phyloP scores from a whole-genome alignment of 2,329 filamentous ascomycete species.

The Chaetothyriales sp. region DNA sequence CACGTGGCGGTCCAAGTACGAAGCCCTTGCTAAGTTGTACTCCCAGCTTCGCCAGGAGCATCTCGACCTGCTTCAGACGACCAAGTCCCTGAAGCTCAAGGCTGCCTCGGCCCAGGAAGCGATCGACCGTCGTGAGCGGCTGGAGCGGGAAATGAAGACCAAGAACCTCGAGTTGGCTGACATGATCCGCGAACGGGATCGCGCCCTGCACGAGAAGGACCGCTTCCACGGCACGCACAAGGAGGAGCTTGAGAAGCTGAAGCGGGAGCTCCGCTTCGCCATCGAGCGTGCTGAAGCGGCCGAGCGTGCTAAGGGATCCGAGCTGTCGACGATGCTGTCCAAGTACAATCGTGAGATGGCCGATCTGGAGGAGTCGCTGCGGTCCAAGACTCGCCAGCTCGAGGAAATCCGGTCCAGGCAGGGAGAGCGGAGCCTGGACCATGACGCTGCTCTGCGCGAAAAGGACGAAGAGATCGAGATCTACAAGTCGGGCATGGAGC shows the following conservation, averaged over 20 bases:
- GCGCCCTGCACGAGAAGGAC: constrained; percentile 85
- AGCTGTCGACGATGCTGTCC: constrained; percentile 83
- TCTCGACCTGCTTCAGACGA: constrained; percentile 84
- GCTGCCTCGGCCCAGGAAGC: constrained; percentile 94
- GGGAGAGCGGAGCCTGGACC: constrained; percentile 66
- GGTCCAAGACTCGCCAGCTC: constrained; percentile 70
- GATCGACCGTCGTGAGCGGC: constrained; percentile 82
- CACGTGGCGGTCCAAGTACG: constrained; percentile 94
- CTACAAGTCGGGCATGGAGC: constrained; percentile 95
- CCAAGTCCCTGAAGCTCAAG: constrained; percentile 91
- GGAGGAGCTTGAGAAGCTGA: constrained; percentile 87
- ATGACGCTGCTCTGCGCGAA: constrained; percentile 71
- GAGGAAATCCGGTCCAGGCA: constrained; percentile 69
- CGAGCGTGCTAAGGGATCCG: constrained; percentile 83
- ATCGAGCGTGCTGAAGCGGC: constrained; percentile 82
- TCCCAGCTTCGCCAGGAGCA: constrained; percentile 92
- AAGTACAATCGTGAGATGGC: constrained; percentile 97
- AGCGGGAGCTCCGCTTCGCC: constrained; percentile 82
- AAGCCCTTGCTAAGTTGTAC: constrained; percentile 89
- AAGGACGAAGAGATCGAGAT: constrained; percentile 98
- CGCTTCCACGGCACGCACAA: constrained; percentile 70
- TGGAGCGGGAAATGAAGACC: constrained; percentile 95
- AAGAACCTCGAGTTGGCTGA: constrained; percentile 98
- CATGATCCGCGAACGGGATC: constrained; percentile 94
- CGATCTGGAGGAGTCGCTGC: constrained; percentile 81